phyloP scores from a whole-genome alignment of 2,329 filamentous ascomycete genomes.

The Myriosclerotinia duriaeana region DNA sequence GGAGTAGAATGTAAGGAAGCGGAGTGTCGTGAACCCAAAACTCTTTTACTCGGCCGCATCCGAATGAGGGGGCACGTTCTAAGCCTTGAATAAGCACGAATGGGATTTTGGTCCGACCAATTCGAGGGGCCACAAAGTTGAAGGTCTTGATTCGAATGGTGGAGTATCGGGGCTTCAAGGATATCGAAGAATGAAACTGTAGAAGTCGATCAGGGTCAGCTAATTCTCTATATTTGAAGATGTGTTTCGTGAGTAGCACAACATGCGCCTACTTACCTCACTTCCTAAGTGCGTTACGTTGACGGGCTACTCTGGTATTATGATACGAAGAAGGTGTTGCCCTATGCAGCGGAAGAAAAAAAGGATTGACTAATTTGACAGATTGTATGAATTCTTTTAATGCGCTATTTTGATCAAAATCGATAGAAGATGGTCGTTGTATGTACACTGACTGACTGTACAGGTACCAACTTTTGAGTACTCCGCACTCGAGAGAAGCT shows the following conservation, averaged over 20 bases:
- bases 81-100: slow-evolving; percentile 7
- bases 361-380: neutral
- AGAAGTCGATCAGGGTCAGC: slow-evolving; percentile 34
- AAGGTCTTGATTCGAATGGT: slow-evolving; percentile 12
- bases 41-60: neutral
- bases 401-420: neutral
- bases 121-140: slow-evolving; percentile 7
- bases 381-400: neutral
- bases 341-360: neutral
- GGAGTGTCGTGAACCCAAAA: slow-evolving; percentile 16
- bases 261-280: slow-evolving; percentile 20
- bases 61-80: slow-evolving; percentile 18
- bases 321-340: neutral
- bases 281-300: slow-evolving; percentile 23
- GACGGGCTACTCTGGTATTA: neutral
- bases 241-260: slow-evolving; percentile 15
- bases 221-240: slow-evolving; percentile 29
- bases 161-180: slow-evolving; percentile 14
- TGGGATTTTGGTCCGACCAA: neutral
- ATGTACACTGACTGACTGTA: too few species aligned
- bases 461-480: neutral
- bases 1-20: slow-evolving; percentile 8
- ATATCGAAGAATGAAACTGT: slow-evolving; percentile 29
- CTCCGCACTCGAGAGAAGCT: slow-evolving; percentile 18
- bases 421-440: slow-evolving; percentile 6